phyloP scores from a whole-genome alignment of 768 basidiomycete genomes.

The Amanita pseudoporphyria region DNA sequence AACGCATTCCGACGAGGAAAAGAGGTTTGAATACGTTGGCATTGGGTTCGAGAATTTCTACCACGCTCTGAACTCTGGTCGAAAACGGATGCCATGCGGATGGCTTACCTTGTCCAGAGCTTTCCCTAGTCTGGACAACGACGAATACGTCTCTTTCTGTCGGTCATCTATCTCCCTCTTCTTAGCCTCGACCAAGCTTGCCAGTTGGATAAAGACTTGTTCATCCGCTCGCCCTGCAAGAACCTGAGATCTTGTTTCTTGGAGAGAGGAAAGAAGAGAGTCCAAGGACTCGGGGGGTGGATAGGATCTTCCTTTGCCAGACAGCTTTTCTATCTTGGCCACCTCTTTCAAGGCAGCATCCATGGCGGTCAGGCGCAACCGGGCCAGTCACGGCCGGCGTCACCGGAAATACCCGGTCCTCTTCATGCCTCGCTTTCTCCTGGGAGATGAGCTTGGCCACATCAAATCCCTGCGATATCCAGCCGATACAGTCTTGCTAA shows the following conservation, averaged over 20 bases:
- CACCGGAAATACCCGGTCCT: background rate
- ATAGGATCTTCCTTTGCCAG: constrained; percentile 40
- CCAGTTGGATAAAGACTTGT: constrained; percentile 39
- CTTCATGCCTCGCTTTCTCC: constrained; percentile 56
- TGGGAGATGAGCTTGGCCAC: constrained; percentile 73
- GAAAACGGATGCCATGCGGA: background rate
- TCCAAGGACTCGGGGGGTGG: constrained; percentile 56
- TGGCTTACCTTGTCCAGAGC: constrained; percentile 77
- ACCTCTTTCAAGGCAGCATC: constrained; percentile 72
- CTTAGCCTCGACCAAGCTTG: constrained; percentile 50
- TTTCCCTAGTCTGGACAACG: constrained; percentile 73
- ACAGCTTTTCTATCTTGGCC: constrained; percentile 62
- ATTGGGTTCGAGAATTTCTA: constrained; percentile 53
- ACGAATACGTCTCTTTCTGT: constrained; percentile 81
- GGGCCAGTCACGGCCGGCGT: background rate
- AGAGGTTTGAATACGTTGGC: constrained; percentile 60
- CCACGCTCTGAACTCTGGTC: background rate
- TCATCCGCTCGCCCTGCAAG: constrained; percentile 38
- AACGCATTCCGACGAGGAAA: constrained; percentile 49
- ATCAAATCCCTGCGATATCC: constrained; percentile 52
- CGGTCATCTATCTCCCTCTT: constrained; percentile 85
- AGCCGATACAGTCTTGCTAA: constrained; percentile 12
- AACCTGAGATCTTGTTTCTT: constrained; percentile 44
- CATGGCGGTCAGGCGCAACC: constrained; percentile 31
- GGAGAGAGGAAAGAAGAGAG: constrained; percentile 47